phyloP scores from a whole-genome alignment of 805 yeast genomes.

The Saccharomycopsis sp. region DNA sequence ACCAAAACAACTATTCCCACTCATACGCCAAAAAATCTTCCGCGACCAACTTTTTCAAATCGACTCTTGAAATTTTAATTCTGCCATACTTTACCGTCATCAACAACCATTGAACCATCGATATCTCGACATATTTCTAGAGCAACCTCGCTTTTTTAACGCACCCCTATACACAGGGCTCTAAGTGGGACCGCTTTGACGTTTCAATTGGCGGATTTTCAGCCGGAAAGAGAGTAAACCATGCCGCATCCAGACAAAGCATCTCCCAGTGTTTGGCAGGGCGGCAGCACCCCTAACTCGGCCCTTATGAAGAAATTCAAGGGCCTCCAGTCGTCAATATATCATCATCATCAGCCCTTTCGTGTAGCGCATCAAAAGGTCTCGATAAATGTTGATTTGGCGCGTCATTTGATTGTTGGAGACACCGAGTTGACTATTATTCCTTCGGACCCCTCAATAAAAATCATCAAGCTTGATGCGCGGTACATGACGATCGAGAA shows the following conservation, averaged over 20 bases:
- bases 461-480: constrained; percentile 66
- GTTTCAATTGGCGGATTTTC: not conserved
- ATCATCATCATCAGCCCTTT: constrained; percentile 37
- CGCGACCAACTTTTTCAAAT: not conserved
- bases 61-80: not conserved
- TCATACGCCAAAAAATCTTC: not conserved
- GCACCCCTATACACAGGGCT: not conserved
- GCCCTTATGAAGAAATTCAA: not conserved
- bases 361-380: constrained; percentile 82
- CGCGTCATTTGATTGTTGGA: constrained; percentile 54
- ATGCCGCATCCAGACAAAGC: not conserved
- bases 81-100: not conserved
- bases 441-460: constrained; percentile 57
- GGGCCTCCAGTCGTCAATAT: not conserved
- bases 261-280: not conserved
- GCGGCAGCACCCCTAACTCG: not conserved
- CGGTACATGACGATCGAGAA: constrained; percentile 62
- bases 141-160: not conserved
- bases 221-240: not conserved
- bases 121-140: not conserved
- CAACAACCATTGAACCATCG: not conserved
- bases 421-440: constrained; percentile 76
- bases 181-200: not conserved
- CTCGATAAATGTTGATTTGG: constrained; percentile 69
- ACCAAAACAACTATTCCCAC: not conserved